phyloP scores from a whole-genome alignment of 768 basidiomycete genomes.

The Suillus fuscotomentosus region DNA sequence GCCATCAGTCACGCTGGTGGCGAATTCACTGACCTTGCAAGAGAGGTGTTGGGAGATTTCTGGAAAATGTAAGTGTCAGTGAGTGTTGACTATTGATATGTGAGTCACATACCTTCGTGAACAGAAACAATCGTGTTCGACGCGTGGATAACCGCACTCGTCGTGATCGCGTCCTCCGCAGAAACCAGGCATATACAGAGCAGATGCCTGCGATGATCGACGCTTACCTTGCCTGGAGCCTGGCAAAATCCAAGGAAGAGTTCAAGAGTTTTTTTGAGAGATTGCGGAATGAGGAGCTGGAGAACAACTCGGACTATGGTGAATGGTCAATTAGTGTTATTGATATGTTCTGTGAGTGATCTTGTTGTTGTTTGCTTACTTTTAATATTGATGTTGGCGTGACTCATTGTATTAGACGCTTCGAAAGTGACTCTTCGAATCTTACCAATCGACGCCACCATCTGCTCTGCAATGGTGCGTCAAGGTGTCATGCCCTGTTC shows the following conservation, averaged over 20 bases:
- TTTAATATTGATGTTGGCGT: neutral
- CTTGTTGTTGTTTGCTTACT: neutral
- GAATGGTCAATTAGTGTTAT: neutral
- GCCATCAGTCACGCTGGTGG: no score
- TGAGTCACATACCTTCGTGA: no score
- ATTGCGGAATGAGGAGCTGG: neutral
- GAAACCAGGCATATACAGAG: no score
- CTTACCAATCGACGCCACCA: neutral
- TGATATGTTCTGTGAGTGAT: slow-evolving; percentile 5
- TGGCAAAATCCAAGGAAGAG: neutral
- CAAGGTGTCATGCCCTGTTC: neutral
- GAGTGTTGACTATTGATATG: no score
- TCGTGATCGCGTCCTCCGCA: no score
- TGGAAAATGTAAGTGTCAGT: no score
- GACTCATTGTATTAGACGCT: neutral
- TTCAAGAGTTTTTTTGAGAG: neutral
- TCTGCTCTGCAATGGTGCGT: neutral
- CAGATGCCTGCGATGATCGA: no score
- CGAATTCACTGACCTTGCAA: no score
- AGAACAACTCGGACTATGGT: neutral
- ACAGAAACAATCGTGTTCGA: no score
- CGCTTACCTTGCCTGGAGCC: slow-evolving; percentile 2
- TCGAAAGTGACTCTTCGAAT: neutral
- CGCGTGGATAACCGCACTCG: no score
- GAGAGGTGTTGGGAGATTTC: no score